phyloP scores from a whole-genome alignment of 1,139 yeast genomes.

The Suhomyces chickasaworum region DNA sequence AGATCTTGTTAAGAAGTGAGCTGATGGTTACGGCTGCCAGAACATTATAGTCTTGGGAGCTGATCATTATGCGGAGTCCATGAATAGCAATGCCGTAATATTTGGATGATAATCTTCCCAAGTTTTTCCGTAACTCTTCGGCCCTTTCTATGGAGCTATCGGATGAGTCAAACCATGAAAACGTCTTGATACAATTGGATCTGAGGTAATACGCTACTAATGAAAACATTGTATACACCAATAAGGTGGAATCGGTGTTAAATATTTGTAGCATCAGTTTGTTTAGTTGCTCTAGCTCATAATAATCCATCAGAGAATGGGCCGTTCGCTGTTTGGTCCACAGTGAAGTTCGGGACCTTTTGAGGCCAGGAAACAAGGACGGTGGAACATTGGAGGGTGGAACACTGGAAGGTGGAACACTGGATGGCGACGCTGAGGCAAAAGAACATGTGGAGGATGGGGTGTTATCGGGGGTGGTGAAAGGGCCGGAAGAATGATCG shows the following conservation, averaged over 20 bases:
- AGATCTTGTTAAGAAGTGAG: constrained; percentile 28
- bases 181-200: constrained; percentile 25
- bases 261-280: constrained; percentile 7
- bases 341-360: neutral
- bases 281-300: constrained; percentile 15
- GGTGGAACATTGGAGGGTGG: constrained; percentile 3
- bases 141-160: constrained; percentile 8
- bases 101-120: constrained; percentile 20
- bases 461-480: neutral
- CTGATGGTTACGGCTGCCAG: constrained; percentile 26
- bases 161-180: constrained; percentile 14
- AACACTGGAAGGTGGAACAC: constrained; percentile 5
- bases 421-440: neutral
- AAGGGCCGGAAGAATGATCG: neutral
- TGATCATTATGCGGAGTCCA: constrained; percentile 21
- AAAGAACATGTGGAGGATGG: constrained; percentile 1
- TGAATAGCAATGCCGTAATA: constrained; percentile 28
- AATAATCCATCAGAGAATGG: constrained; percentile 16
- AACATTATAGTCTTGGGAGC: constrained; percentile 21
- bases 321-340: neutral
- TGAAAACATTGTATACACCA: constrained; percentile 15
- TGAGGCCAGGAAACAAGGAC: neutral
- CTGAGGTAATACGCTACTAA: constrained; percentile 14
- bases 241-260: constrained; percentile 14
- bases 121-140: constrained; percentile 15